phyloP scores from a whole-genome alignment of 1,139 yeast species.

The Nakaseomyces delphensis region DNA sequence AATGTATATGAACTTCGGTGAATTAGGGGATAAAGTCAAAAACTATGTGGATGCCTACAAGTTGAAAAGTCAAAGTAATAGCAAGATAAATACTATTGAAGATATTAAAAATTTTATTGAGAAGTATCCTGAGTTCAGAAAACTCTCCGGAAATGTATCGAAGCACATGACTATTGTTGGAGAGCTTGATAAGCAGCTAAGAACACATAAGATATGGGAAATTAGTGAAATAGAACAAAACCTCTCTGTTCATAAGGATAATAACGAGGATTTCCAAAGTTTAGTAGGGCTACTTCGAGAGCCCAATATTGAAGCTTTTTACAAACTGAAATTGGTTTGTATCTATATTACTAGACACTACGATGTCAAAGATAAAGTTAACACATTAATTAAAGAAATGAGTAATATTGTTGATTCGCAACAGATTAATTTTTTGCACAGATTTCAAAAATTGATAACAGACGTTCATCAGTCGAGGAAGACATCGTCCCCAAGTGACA shows the following conservation, averaged over 20 bases:
- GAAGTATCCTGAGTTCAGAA: constrained; percentile 86
- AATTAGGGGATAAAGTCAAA: constrained; percentile 81
- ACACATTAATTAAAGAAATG: constrained; percentile 10
- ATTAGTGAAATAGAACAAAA: constrained; percentile 86
- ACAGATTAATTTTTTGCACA: constrained; percentile 22
- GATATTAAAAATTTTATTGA: constrained; percentile 89
- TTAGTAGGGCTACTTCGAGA: constrained; percentile 37
- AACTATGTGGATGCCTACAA: constrained; percentile 79
- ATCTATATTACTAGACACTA: constrained; percentile 68
- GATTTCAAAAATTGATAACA: constrained; percentile 17
- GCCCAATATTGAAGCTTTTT: constrained; percentile 31
- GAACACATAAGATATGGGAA: constrained; percentile 59
- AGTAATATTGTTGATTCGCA: constrained; percentile 17
- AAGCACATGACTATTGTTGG: constrained; percentile 87
- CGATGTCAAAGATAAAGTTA: constrained; percentile 17
- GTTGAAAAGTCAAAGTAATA: constrained; percentile 62
- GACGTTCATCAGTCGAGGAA: constrained; percentile 2
- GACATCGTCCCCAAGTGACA: not conserved
- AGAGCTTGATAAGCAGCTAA: constrained; percentile 68
- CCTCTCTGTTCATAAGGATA: constrained; percentile 59
- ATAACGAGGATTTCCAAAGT: constrained; percentile 41
- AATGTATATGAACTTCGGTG: constrained; percentile 89
- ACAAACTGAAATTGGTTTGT: constrained; percentile 55
- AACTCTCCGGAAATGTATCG: constrained; percentile 79
- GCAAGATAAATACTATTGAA: constrained; percentile 61